Base-by-base conservation (phyloP, 495 filamentous ascomycete species). In the Podospora pseudopauciseta region DNA sequence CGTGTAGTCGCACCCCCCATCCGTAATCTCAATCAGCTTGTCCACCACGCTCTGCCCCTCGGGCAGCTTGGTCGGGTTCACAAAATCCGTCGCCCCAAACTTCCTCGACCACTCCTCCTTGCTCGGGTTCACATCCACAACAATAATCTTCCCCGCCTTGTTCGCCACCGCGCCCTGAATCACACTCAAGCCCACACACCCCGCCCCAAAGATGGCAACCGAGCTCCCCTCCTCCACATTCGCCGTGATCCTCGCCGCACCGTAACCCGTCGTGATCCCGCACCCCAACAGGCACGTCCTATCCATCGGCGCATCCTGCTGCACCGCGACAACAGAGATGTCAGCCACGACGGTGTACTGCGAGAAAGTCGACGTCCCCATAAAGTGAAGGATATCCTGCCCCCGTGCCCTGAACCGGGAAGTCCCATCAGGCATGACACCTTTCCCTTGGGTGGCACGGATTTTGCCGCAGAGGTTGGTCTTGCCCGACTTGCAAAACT, bases 401-500 rank as follows among this genome's bases (percentile, higher is more conserved):
- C 95, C 95, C 76, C 93, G 94, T 82, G 91, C 93, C 76, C 86
- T 91, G 88, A 99, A 98, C 63, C 95, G 92, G 58, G 92, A 92
- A 72, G 96, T 97, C 65, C 95, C 96, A 78, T 99, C 95, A 55
- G 95, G 95, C 94, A 99, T 97, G 64, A 98, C 91, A 78, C 95
- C 95, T 76, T 85, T 89, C 71, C 95, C 95, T 82, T 99, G 95
- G 15, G 95, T 99, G 32, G 93, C 92, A 72, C 95, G 91, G 82
- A 99, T 99, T 86, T 97, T 98, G 78, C 96, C 95, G 83, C 95
- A 99, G 63, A 99, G 92, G 82, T 99, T 99, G 73, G 95, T 99
- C 89, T 99, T 99, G 83, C 93, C 93, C 64, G 94, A 97, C 79
- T 90, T 91, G 90, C 95, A 99, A 88, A 99, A 98, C 82, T 99